phyloP scores from a whole-genome alignment of 331 rosid genomes.

The Quercus tomentella region DNA sequence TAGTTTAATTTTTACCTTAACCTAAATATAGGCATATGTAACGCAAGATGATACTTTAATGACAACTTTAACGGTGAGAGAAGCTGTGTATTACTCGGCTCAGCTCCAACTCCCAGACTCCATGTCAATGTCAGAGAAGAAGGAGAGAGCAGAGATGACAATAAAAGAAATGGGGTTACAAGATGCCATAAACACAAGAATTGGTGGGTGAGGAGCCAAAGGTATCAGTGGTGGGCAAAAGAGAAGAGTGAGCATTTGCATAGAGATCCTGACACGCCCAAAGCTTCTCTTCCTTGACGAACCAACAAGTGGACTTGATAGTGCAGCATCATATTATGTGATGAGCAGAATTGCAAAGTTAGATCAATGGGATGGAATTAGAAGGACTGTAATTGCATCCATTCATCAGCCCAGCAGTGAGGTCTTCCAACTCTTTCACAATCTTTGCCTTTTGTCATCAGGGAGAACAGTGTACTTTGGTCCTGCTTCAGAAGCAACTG shows the following conservation, averaged over 20 bases:
- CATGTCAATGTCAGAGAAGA: conserved; percentile 56
- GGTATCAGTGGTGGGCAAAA: background rate
- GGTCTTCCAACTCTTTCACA: conserved; percentile 60
- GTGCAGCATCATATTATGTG: conserved; percentile 81
- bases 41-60: conserved; percentile 68
- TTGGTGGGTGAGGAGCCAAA: background rate
- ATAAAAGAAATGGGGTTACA: background rate
- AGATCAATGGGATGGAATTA: conserved; percentile 28
- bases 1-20: background rate
- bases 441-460: conserved; percentile 59
- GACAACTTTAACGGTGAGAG: conserved; percentile 50
- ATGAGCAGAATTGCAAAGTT: conserved; percentile 65
- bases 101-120: conserved; percentile 66
- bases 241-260: conserved; percentile 76
- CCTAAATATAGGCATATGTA: conserved; percentile 55
- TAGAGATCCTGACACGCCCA: conserved; percentile 64
- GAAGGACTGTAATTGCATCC: conserved; percentile 55
- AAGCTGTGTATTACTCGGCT: conserved; percentile 68
- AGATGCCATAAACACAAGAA: background rate
- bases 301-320: conserved; percentile 82
- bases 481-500: conserved; percentile 51
- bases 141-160: conserved; percentile 44
- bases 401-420: conserved; percentile 83
- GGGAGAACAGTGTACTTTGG: conserved; percentile 69
- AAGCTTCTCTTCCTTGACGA: conserved; percentile 75